A percentile compares a stretch with the other conserved stretches of the same genome.
phyloP scores from a whole-genome alignment of 2,329 filamentous ascomycete species.

The Nannizziopsis arthrosporioides region DNA sequence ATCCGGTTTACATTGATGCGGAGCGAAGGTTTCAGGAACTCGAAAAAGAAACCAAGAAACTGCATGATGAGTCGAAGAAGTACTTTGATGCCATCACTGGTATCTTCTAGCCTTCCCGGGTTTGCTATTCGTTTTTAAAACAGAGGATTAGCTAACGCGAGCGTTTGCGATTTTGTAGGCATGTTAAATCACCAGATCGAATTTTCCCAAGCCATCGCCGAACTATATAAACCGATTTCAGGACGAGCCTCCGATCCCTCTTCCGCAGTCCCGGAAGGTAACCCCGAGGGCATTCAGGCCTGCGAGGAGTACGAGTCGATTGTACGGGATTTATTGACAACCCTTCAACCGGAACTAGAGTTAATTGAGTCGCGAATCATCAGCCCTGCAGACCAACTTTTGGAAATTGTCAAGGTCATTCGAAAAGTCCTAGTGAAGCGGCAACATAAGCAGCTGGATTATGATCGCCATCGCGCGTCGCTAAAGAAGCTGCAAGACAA shows the following conservation, averaged over 20 bases:
- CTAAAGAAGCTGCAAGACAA: slow-evolving; percentile 96
- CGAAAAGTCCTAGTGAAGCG: slow-evolving; percentile 80
- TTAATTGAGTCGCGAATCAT: slow-evolving; percentile 94
- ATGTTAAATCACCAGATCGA: slow-evolving; percentile 98
- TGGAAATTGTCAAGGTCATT: slow-evolving; percentile 91
- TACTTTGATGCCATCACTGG: slow-evolving; percentile 96
- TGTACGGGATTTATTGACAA: slow-evolving; percentile 79
- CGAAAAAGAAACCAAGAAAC: slow-evolving; percentile 88
- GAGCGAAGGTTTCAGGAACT: slow-evolving; percentile 89
- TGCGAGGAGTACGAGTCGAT: slow-evolving; percentile 94
- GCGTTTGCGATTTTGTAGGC: slow-evolving; percentile 37
- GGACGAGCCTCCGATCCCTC: slow-evolving; percentile 89
- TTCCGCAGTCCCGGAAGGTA: slow-evolving; percentile 68
- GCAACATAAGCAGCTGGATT: slow-evolving; percentile 95
- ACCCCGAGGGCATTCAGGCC: slow-evolving; percentile 81
- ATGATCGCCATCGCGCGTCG: slow-evolving; percentile 69
- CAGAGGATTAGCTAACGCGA: slow-evolving; percentile 1
- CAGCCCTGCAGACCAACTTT: slow-evolving; percentile 79
- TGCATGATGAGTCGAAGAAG: slow-evolving; percentile 93
- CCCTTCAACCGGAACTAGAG: slow-evolving; percentile 80
- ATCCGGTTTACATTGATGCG: slow-evolving; percentile 86
- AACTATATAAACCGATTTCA: slow-evolving; percentile 97
- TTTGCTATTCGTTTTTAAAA: neutral
- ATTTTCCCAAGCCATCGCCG: slow-evolving; percentile 89
- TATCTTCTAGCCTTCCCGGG: slow-evolving; percentile 22